phyloP scores from a whole-genome alignment of 768 basidiomycete genomes.

The Pulveroboletus sp. region DNA sequence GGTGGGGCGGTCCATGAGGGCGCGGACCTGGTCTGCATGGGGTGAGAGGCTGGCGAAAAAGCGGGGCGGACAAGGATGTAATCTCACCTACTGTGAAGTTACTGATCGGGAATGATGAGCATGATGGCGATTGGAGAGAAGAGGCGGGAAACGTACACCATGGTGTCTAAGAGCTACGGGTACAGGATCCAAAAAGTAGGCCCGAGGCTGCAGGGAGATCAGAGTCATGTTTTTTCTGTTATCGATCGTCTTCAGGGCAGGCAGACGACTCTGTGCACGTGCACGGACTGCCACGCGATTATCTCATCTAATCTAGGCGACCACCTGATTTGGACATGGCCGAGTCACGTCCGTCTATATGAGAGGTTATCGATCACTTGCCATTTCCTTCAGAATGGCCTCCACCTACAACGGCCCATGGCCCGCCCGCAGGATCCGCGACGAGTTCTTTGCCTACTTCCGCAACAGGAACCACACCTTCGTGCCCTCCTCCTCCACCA shows the following conservation, averaged over 20 bases:
- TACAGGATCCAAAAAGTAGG: too few relatives aligned
- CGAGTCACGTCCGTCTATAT: conserved; percentile 13
- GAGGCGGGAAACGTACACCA: conserved; percentile 65
- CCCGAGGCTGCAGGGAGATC: too few relatives aligned
- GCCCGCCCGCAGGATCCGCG: conserved; percentile 79
- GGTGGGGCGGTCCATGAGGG: conserved; percentile 83
- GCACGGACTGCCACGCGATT: conserved; percentile 8
- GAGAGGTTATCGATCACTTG: conserved; percentile 24
- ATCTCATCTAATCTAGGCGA: conserved; percentile 16
- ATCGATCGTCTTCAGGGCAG: conserved; percentile 50
- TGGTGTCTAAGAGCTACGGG: conserved; percentile 53
- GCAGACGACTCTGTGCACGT: conserved; percentile 8
- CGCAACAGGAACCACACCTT: conserved; percentile 75
- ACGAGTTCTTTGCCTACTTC: conserved; percentile 92
- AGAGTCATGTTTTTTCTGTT: conserved; percentile 27
- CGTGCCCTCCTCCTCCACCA: conserved; percentile 85
- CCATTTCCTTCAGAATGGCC: conserved; percentile 21
- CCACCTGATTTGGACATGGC: conserved; percentile 13
- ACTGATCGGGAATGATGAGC: conserved; percentile 45
- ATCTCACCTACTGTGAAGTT: conserved; percentile 85
- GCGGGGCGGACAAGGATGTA: not conserved
- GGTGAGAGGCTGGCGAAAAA: conserved; percentile 3
- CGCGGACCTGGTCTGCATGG: conserved; percentile 74
- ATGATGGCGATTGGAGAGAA: conserved; percentile 6
- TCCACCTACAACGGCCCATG: conserved; percentile 45